Base-by-base conservation (phyloP, 2,329 filamentous ascomycete species). In the Colletotrichum lini region DNA sequence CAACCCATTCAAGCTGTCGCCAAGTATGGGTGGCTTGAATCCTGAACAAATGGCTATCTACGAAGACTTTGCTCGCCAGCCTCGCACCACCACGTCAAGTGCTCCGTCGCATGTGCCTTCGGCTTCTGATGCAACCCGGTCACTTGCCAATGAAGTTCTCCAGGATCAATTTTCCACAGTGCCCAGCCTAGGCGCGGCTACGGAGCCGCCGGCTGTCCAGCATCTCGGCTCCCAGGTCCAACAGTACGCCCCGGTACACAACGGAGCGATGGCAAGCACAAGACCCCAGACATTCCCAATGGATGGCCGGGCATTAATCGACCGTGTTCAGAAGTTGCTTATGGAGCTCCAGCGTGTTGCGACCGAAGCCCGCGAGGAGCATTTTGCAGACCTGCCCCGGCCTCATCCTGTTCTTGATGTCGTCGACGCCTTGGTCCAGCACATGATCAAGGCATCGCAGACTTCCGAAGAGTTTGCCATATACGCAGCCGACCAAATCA, bases 11-110 rank as follows among this genome's bases (percentile, higher is more conserved):
- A 95, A 96, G 77, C 90, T 98, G 75, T 92, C 93, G 47, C 92
- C 94, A 15, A 89, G 80, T 72, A 78, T 85, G 66, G 81, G 82
- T 62, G 96, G 96, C 5, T 84, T 99, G 62, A 98, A 98, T 78
- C 88, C 93, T 30, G 94, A 98, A 77, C 96, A 99, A 78, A 90
- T 98, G 85, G 94, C 94, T 13, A 97, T 99, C 35, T 99, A 99
- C 78, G 95, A 98, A 78, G 95, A 98, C 73, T 99, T 99, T 80
- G 94, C 94, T 12, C 89, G 95, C 67, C 94, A 97, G 79, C 92
- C 94, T 38, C 92, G 94, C 67, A 89, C 88, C 78, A 80, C 86
- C 78, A 75, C 87, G 83, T 79, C 86, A 78, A 78, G 90, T 81
- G 80, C 90, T 79, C 80, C 86, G 2, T 84, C 85, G 4, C 90